These are phyloP conservation scores for Saksenaea oblongispora DNA, from an alignment of 371 early-diverging fungal species.

Conservation along the genomic window DNA sequence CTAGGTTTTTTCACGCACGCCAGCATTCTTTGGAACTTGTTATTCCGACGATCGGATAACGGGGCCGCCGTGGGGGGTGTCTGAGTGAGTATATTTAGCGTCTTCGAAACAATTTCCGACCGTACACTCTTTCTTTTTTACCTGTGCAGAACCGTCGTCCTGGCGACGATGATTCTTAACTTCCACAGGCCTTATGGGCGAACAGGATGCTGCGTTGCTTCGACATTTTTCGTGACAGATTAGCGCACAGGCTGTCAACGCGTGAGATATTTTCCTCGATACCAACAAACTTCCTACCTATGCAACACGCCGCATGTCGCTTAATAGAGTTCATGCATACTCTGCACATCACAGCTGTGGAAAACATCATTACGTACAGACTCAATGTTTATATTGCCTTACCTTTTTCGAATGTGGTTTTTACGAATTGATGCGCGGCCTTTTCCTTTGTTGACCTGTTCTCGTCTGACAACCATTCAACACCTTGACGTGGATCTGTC, in stretches of 20 bases:
- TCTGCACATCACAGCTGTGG: constrained; percentile 26
- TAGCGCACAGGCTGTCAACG: constrained; percentile 27
- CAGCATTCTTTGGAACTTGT: constrained; percentile 25
- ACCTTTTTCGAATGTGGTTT: constrained; percentile 29
- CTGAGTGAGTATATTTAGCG: too few species aligned
- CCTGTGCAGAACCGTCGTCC: background rate
- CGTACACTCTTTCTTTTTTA: background rate
- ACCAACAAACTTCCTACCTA: constrained; percentile 10
- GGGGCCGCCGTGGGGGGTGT: background rate
- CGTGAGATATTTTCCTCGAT: background rate
- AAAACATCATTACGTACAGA: background rate
- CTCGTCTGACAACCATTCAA: constrained; percentile 11
- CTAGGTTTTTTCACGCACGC: constrained; percentile 10
- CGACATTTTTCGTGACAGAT: constrained; percentile 43
- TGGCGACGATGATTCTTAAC: background rate
- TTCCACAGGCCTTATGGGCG: constrained; percentile 13
- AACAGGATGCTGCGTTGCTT: constrained; percentile 22
- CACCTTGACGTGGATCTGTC: constrained; percentile 10
- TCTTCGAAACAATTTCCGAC: background rate
- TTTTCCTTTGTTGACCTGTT: constrained; percentile 8
- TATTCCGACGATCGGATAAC: constrained; percentile 10
- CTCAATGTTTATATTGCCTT: background rate
- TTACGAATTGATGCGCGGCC: constrained; percentile 27
- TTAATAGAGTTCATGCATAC: constrained; percentile 28
- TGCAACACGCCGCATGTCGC: constrained; percentile 21